These are phyloP conservation scores for Ambrosia trifida DNA, from an alignment of 129 eudicot genomes.

Conservation along the genomic window DNA sequence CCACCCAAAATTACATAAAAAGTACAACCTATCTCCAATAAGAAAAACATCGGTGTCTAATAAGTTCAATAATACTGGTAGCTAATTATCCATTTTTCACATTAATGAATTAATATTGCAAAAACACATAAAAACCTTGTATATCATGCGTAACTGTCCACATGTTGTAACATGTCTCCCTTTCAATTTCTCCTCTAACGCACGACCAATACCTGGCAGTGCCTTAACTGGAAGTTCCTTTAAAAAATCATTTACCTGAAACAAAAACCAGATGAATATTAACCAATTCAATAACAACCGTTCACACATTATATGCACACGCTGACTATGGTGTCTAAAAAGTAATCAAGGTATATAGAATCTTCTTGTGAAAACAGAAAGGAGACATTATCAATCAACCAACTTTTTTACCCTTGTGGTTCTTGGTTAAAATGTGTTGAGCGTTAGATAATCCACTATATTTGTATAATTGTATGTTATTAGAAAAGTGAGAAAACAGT, in stretches of 20 bases:
- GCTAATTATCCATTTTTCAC: constrained; percentile 9
- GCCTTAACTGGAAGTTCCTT: constrained; percentile 75
- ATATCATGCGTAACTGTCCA: constrained; percentile 65
- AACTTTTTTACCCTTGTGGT: too few species aligned
- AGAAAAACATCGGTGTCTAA: not conserved
- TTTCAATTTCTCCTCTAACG: constrained; percentile 84
- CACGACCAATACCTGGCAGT: constrained; percentile 94
- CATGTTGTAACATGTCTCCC: constrained; percentile 62
- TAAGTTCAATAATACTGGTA: not conserved
- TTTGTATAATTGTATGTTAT: not conserved
- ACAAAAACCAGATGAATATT: constrained; percentile 13
- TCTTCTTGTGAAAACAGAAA: too few species aligned
- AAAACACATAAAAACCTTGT: constrained; percentile 48
- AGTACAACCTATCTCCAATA: not conserved
- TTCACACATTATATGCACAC: not conserved
- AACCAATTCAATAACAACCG: not conserved
- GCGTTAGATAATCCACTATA: not conserved
- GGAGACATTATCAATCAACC: too few species aligned
- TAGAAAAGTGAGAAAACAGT: not conserved
- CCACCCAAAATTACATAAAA: constrained; percentile 13
- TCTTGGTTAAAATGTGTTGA: too few species aligned
- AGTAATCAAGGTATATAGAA: too few species aligned
- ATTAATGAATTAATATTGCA: not conserved
- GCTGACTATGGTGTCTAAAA: not conserved
- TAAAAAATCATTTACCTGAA: constrained; percentile 76